Evolutionary conservation across 306 rosid species (phyloP).

Genomic region (Echinosophora koreensis): DNA sequence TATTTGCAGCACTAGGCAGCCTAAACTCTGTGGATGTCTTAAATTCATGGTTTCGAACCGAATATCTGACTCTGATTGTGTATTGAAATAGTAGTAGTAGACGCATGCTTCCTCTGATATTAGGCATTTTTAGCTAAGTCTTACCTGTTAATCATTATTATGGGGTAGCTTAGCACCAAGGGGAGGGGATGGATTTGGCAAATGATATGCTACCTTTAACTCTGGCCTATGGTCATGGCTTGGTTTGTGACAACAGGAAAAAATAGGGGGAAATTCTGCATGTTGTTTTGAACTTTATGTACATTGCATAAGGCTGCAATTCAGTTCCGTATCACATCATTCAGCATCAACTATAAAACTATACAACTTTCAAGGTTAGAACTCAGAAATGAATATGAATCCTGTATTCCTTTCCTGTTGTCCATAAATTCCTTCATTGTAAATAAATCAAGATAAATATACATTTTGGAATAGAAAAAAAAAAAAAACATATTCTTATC

Average conservation of each 20-base stretch:
- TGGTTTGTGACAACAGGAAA: background rate
- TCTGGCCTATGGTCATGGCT: too few relatives aligned
- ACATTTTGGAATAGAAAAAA: background rate
- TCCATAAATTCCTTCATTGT: background rate
- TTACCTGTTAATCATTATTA: background rate
- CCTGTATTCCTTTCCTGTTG: too few relatives aligned
- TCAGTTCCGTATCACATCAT: background rate
- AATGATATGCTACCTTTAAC: too few relatives aligned
- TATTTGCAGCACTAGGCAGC: background rate
- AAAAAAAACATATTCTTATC: background rate
- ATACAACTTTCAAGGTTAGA: background rate
- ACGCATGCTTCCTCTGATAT: background rate
- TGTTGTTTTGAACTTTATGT: background rate
- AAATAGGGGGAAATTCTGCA: background rate
- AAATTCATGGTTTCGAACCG: background rate
- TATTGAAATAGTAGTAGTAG: background rate
- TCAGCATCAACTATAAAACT: background rate
- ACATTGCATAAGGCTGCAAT: background rate
- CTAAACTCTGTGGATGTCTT: background rate
- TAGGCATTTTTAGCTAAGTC: background rate
- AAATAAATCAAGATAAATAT: constrained; percentile 4
- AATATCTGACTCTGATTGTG: constrained; percentile 2
- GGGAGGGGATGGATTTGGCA: background rate
- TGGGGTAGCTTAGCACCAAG: too few relatives aligned
- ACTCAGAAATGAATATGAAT: background rate